A percentile compares a stretch with the other conserved stretches of the same genome.
These are phyloP conservation scores for Ceratocystis lukuohia DNA, from an alignment of 2,329 filamentous ascomycete species.

Conservation along the genomic window DNA sequence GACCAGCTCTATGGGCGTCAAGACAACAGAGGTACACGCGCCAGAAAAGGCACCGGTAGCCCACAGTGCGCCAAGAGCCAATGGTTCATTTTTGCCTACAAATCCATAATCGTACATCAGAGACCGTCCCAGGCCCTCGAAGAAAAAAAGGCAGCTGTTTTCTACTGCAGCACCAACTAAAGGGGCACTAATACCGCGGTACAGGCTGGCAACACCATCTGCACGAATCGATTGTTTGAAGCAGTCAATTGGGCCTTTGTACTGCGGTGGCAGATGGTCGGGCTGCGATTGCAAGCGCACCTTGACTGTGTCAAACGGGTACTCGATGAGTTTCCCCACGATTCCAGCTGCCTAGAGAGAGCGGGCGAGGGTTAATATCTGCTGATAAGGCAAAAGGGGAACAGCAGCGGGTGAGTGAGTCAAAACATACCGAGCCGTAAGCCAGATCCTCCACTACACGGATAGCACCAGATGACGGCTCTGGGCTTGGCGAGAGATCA, in stretches of 20 bases:
- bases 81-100: slow-evolving; percentile 38
- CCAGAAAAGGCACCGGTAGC: slow-evolving; percentile 76
- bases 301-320: slow-evolving; percentile 97
- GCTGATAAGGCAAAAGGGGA: slow-evolving; percentile 2
- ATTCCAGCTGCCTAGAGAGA: slow-evolving; percentile 57
- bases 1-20: slow-evolving; percentile 91
- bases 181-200: slow-evolving; percentile 85
- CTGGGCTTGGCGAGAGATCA: background rate
- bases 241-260: slow-evolving; percentile 81
- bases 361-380: background rate
- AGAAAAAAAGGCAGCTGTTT: slow-evolving; percentile 85
- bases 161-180: slow-evolving; percentile 83
- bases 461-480: slow-evolving; percentile 30
- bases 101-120: slow-evolving; percentile 43
- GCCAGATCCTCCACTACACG: slow-evolving; percentile 58
- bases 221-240: slow-evolving; percentile 71
- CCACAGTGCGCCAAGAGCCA: slow-evolving; percentile 65
- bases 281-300: slow-evolving; percentile 94
- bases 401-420: background rate
- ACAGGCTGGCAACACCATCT: slow-evolving; percentile 71
- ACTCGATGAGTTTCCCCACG: slow-evolving; percentile 91
- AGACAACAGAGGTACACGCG: slow-evolving; percentile 74
- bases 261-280: slow-evolving; percentile 65
- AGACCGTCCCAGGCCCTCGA: slow-evolving; percentile 63
- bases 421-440: slow-evolving; percentile 63